Evolutionary conservation across 1,284 basidiomycete genomes (phyloP).

Genomic region (Phellopilus nigrolimitatus): DNA sequence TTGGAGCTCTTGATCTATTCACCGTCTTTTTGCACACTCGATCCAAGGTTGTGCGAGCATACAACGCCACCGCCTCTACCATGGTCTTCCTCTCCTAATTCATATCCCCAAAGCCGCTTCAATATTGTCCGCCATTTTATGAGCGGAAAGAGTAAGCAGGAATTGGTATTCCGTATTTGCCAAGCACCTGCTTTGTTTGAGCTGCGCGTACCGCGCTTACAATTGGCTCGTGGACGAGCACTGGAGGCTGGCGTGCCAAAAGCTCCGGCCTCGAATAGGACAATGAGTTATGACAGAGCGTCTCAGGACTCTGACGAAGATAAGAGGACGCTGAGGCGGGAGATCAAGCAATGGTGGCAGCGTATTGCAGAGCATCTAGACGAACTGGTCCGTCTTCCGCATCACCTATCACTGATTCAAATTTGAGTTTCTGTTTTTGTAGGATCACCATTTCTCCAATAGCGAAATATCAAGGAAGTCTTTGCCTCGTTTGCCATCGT

Average conservation of each 20-base stretch:
- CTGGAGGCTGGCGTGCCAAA: conserved; percentile 23
- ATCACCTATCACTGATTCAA: not conserved
- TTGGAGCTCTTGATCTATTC: conserved; percentile 65
- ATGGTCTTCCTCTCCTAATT: conserved; percentile 28
- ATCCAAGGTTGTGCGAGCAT: conserved; percentile 48
- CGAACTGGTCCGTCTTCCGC: conserved; percentile 41
- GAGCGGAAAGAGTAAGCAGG: conserved; percentile 25
- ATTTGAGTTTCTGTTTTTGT: conserved; percentile 12
- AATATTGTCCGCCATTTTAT: conserved; percentile 51
- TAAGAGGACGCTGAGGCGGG: conserved; percentile 44
- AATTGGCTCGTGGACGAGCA: conserved; percentile 40
- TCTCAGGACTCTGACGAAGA: conserved; percentile 32
- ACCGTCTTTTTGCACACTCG: conserved; percentile 36
- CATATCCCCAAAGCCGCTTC: conserved; percentile 34
- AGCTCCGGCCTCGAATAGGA: not conserved
- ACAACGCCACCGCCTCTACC: conserved; percentile 37
- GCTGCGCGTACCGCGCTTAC: conserved; percentile 51
- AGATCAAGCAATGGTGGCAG: conserved; percentile 66
- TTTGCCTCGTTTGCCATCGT: conserved; percentile 28
- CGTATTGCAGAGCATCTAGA: conserved; percentile 55
- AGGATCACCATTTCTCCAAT: conserved; percentile 35
- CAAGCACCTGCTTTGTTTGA: conserved; percentile 54
- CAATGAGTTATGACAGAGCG: not conserved
- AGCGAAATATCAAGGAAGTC: conserved; percentile 16
- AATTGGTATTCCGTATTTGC: conserved; percentile 44